Evolutionary conservation across 2,329 filamentous ascomycete species (phyloP), one percentile per base, ranked within the genome.

Genomic region (Colletotrichum endophyticum): DNA sequence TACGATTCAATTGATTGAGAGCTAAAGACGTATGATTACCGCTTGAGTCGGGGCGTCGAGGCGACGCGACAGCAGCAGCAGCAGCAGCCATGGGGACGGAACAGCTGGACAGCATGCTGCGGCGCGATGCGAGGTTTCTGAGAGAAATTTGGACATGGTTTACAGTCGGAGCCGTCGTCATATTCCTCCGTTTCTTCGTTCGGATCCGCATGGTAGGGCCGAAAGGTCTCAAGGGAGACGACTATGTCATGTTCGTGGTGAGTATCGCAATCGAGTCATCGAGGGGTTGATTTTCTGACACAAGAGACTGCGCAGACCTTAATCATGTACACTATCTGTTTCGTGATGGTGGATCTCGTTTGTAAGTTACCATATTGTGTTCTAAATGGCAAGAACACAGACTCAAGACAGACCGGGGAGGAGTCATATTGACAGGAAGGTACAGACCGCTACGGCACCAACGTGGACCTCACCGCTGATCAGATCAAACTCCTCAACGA

Each of bases 211-310:
- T 83, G 0, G 85, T 86, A 2, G 86, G 86, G 3, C 67, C 82
- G 32, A 80, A 81, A n/a, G 81, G 84, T 1, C 78, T 86, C 5
- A 81, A 84, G 27, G 84, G 85, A 8, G 86, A 87, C 75, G 85
- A 87, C 69, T 82, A 83, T 13, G 82, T 86, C 34, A 80, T 83
- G 1, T n/a, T 84, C 13, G 68, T 84, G 2, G 84, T 85, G 30
- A 34, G 66, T 61, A 8, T 22, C 30, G 5, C 5, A 3, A n/a
- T 16, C 8, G 22, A 16, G 32, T 49, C 61, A 59, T 49, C 19
- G 8, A 27, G 9, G 3, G 6, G 15, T 11, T 1, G 12, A 5
- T 2, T 9, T 59, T 44, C 72, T 74, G 30, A 74, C 27, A 30
- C n/a, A 5, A 19, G 5, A 9, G 22, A 13, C 12, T 9, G 30